Percentiles rank a stretch among this genome's conserved stretches.
These are phyloP conservation scores for Ophiostoma quercus DNA, from an alignment of 2,329 filamentous ascomycete genomes.

Conservation along the genomic window DNA sequence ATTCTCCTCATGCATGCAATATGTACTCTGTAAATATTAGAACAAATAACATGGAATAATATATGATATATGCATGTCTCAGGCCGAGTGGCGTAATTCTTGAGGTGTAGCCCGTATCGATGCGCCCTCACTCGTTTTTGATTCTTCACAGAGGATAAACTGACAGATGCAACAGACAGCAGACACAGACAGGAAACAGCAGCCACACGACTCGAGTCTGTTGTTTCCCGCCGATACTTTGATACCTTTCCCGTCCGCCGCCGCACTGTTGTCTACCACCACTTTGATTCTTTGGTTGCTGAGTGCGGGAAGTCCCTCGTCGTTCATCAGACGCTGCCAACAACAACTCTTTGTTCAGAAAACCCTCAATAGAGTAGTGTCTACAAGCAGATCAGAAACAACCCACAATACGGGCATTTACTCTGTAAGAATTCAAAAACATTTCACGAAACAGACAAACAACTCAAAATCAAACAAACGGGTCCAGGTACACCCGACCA, in stretches of 20 bases:
- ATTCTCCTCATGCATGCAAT: not conserved
- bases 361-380: no score
- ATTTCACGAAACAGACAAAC: not conserved
- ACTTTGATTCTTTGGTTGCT: not conserved
- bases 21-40: not conserved
- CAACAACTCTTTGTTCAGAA: not conserved
- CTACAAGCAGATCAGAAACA: not conserved
- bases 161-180: not conserved
- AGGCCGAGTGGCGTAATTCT: slow-evolving; percentile 6
- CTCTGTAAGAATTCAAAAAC: not conserved
- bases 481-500: slow-evolving; percentile 11
- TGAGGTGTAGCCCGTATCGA: not conserved
- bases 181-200: no score
- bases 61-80: slow-evolving; percentile 13
- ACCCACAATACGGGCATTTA: not conserved
- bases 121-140: not conserved
- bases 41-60: not conserved
- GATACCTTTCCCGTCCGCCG: not conserved
- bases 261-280: not conserved
- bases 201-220: slow-evolving; percentile 7
- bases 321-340: not conserved
- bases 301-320: not conserved
- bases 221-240: not conserved
- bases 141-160: not conserved
- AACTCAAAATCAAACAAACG: slow-evolving; percentile 13